Base-by-base conservation (phyloP, 2,329 filamentous ascomycete species). In the Paraphaeosphaeria minitans region DNA sequence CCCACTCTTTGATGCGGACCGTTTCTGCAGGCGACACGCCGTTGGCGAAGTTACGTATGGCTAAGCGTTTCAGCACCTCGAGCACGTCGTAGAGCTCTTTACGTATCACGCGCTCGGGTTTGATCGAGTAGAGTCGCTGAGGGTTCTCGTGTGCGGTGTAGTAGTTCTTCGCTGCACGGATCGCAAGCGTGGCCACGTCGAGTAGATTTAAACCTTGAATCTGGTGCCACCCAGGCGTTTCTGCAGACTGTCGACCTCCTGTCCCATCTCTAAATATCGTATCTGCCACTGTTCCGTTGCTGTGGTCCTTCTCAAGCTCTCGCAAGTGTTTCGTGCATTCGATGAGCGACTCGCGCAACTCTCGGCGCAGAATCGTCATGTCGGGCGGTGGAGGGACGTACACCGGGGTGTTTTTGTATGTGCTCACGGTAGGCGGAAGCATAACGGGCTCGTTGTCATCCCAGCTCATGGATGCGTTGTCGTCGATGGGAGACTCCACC, bases 371-470 rank as follows among this genome's bases (percentile, higher is more conserved):
- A 61, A 94, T 89, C 50, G 87, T 82, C 63, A 94, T 87, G 59
- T 95, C 90, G 9, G 95, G 95, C 41, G 93, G 92, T 52, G 90
- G 94, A 12, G 92, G 87, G 22, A 96, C 84, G 57, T 89, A 88
- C 69, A 93, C 91, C 60, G 92, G 89, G 66, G 90, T 89, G 70
- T 93, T 88, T 65, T 91, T 93, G 77, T 98, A 99, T 3, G 95
- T 99, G 83, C 93, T 97, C 42, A 94, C 92, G 0, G 95, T 99
- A 0, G 95, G 95, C n/a, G 95, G 94, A 3, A 97, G 87, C 87
- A 99, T 94, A 60, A 89, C 85, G 31, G 87, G 85, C 59, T 92
- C 90, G 21, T 83, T 82, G 58, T 89, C 86, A 33, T 86, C 85
- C 69, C 86, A 79, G 50, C 73, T 77, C 61, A 77, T 73, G 39